Evolutionary conservation across 2,329 filamentous ascomycete genomes (phyloP).

Genomic region (Dactylonectria macrodidyma): DNA sequence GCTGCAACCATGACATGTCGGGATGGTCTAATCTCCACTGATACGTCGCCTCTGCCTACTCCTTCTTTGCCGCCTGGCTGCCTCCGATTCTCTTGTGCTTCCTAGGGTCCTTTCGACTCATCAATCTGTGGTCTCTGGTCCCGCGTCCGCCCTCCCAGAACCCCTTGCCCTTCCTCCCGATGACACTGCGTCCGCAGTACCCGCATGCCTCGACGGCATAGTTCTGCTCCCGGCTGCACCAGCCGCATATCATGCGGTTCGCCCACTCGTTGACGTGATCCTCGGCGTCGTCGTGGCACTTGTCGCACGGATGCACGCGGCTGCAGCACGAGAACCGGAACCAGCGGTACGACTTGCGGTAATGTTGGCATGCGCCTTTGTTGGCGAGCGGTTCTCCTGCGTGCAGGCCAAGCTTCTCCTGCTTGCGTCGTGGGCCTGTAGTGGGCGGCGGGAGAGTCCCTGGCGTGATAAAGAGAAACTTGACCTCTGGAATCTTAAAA

Average conservation of each 20-base stretch:
- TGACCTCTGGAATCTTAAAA: constrained; percentile 83
- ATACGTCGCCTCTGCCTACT: constrained; percentile 5
- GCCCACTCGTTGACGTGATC: constrained; percentile 87
- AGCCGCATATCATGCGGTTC: constrained; percentile 86
- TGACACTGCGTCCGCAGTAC: constrained; percentile 79
- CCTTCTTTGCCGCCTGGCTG: constrained; percentile 37
- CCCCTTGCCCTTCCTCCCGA: constrained; percentile 76
- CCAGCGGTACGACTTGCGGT: constrained; percentile 73
- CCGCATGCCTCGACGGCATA: constrained; percentile 83
- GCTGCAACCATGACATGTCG: not conserved
- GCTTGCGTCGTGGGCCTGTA: constrained; percentile 60
- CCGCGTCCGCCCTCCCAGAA: constrained; percentile 93
- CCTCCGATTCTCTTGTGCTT: constrained; percentile 76
- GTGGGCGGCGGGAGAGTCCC: constrained; percentile 61
- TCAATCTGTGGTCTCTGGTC: constrained; percentile 78
- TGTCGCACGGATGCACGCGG: constrained; percentile 74
- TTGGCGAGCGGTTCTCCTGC: constrained; percentile 70
- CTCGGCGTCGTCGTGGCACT: constrained; percentile 81
- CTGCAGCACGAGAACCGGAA: constrained; percentile 76
- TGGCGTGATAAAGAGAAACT: constrained; percentile 80
- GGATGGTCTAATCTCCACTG: not conserved
- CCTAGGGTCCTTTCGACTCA: constrained; percentile 83
- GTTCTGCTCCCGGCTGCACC: constrained; percentile 85
- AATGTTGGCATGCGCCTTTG: constrained; percentile 70
- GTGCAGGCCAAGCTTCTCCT: constrained; percentile 70